Evolutionary conservation across 2,329 filamentous ascomycete genomes (phyloP).

Genomic region (Albophoma yamanashiensis): DNA sequence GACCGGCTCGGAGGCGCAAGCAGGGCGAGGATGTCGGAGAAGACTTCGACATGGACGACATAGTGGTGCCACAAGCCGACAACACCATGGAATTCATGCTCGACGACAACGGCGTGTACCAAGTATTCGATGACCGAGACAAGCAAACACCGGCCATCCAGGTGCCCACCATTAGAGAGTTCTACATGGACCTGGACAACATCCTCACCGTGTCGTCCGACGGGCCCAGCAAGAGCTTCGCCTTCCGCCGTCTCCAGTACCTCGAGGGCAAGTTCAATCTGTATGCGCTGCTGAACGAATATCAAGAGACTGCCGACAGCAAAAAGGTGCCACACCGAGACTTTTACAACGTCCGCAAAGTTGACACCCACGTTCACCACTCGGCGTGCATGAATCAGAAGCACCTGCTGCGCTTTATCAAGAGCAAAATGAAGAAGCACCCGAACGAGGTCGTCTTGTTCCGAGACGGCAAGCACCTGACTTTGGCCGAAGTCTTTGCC

Average conservation of each 20-base stretch:
- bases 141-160: constrained; percentile 60
- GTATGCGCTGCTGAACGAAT: constrained; percentile 87
- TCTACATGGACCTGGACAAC: constrained; percentile 86
- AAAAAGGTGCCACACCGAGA: constrained; percentile 96
- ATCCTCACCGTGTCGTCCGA: constrained; percentile 87
- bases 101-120: constrained; percentile 80
- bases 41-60: constrained; percentile 76
- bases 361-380: constrained; percentile 97
- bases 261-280: constrained; percentile 96
- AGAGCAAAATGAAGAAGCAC: constrained; percentile 99
- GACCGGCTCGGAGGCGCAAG: constrained; percentile 57
- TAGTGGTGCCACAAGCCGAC: constrained; percentile 60
- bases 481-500: constrained; percentile 85
- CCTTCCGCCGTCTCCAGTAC: constrained; percentile 88
- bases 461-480: constrained; percentile 85
- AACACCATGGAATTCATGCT: constrained; percentile 67
- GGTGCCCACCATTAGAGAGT: constrained; percentile 89
- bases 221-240: constrained; percentile 93
- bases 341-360: constrained; percentile 98
- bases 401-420: constrained; percentile 95
- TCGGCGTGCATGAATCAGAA: constrained; percentile 99
- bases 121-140: constrained; percentile 68
- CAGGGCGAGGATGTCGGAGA: constrained; percentile 84
- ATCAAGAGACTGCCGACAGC: constrained; percentile 94
- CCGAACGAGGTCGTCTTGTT: constrained; percentile 89